These are phyloP conservation scores for Aspergillus aculeatinus DNA, from an alignment of 2,329 filamentous ascomycete genomes.

Conservation along the genomic window DNA sequence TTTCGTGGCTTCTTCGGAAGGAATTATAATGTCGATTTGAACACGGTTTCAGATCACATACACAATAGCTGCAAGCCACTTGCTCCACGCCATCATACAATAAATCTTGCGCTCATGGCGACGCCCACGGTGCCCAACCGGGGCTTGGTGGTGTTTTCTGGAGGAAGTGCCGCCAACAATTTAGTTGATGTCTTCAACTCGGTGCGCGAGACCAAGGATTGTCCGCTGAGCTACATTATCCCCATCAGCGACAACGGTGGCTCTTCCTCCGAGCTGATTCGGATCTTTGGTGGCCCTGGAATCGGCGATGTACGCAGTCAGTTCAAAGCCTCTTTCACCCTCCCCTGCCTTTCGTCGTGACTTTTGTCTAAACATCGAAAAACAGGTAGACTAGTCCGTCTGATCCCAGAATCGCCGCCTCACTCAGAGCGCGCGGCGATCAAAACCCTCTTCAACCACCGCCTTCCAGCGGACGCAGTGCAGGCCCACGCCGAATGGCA, in stretches of 20 bases:
- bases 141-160: constrained; percentile 83
- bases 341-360: not conserved
- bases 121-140: constrained; percentile 26
- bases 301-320: constrained; percentile 73
- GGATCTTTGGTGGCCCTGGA: constrained; percentile 91
- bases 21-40: not conserved
- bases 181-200: constrained; percentile 84
- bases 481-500: constrained; percentile 78
- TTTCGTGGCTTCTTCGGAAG: constrained; percentile 5
- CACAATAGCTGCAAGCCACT: not conserved
- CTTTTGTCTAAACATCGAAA: constrained; percentile 9
- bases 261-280: constrained; percentile 87
- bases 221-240: constrained; percentile 78
- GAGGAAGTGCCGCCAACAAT: constrained; percentile 90
- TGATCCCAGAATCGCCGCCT: constrained; percentile 69
- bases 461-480: constrained; percentile 63
- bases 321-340: constrained; percentile 27
- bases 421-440: constrained; percentile 70
- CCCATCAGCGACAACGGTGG: constrained; percentile 96
- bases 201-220: constrained; percentile 63
- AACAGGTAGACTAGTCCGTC: constrained; percentile 77
- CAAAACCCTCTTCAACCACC: constrained; percentile 82
- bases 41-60: not conserved
- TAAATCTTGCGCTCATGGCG: constrained; percentile 7
- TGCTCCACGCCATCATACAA: not conserved